Percentiles rank a stretch among this genome's conserved stretches.
Evolutionary conservation across 768 basidiomycete genomes (phyloP).

Genomic region (Rhodotorula paludigena): DNA sequence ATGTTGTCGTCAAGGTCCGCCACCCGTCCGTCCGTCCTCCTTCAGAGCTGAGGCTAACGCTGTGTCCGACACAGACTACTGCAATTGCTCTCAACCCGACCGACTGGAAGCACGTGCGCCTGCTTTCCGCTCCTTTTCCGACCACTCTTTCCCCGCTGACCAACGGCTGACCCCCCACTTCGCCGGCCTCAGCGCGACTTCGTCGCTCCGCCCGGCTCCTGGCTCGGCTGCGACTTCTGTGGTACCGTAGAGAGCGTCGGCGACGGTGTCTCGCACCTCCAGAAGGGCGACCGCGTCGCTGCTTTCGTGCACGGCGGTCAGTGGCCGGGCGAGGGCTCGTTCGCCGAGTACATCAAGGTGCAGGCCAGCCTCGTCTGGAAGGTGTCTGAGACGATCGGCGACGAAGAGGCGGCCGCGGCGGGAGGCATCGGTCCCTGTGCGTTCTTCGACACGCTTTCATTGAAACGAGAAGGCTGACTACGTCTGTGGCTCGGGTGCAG

Average conservation of each 20-base stretch:
- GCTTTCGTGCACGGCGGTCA: slow-evolving; percentile 28
- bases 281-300: slow-evolving; percentile 33
- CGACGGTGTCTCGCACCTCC: slow-evolving; percentile 14
- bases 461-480: neutral
- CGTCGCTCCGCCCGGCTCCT: slow-evolving; percentile 4
- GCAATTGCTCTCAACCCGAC: slow-evolving; percentile 29
- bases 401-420: slow-evolving; percentile 25
- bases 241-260: slow-evolving; percentile 22
- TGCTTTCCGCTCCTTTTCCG: neutral
- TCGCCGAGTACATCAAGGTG: slow-evolving; percentile 31
- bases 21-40: neutral
- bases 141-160: no score
- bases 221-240: slow-evolving; percentile 30
- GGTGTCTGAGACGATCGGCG: slow-evolving; percentile 17
- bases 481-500: neutral
- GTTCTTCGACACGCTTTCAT: neutral
- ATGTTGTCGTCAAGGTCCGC: slow-evolving; percentile 31
- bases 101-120: slow-evolving; percentile 10
- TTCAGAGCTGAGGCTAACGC: neutral
- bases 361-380: slow-evolving; percentile 19
- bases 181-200: slow-evolving; percentile 9
- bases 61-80: neutral
- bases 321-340: slow-evolving; percentile 20
- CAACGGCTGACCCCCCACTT: neutral
- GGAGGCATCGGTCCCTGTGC: slow-evolving; percentile 27